These are phyloP conservation scores for Microcos paniculata DNA, from an alignment of 345 rosid genomes.

Conservation along the genomic window DNA sequence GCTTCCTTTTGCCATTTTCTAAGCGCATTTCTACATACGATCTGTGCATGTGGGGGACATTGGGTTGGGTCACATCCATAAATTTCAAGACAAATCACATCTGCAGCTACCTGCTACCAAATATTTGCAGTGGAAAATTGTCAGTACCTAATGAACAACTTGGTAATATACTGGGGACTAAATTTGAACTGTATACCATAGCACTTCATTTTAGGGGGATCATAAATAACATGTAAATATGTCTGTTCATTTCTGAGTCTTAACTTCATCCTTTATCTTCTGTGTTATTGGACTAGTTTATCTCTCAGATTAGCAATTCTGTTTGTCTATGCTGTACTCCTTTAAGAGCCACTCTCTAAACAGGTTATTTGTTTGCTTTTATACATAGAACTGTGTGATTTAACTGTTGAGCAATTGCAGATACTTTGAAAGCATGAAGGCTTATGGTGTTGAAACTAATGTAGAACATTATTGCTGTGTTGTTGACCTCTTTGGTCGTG, in stretches of 20 bases:
- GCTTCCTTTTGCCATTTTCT: not conserved
- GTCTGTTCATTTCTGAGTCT: not conserved
- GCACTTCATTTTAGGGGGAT: not conserved
- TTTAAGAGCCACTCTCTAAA: not conserved
- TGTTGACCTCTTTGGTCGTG: slow-evolving; percentile 47
- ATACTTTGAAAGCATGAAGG: slow-evolving; percentile 44
- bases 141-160: not conserved
- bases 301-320: not conserved
- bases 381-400: not conserved
- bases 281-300: not conserved
- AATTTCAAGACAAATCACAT: not conserved
- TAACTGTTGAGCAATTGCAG: not conserved
- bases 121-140: not conserved
- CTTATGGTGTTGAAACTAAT: slow-evolving; percentile 24
- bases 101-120: not conserved
- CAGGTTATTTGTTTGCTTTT: not conserved
- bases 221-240: not conserved
- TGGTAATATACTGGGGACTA: not conserved
- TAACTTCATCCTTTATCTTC: not conserved
- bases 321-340: not conserved
- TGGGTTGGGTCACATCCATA: not conserved
- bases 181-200: not conserved
- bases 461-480: slow-evolving; percentile 48
- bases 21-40: not conserved
- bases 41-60: not conserved